Conservation (phyloP, 1,139 yeast genomes). For the Saccharomyces hybrid region DNA sequence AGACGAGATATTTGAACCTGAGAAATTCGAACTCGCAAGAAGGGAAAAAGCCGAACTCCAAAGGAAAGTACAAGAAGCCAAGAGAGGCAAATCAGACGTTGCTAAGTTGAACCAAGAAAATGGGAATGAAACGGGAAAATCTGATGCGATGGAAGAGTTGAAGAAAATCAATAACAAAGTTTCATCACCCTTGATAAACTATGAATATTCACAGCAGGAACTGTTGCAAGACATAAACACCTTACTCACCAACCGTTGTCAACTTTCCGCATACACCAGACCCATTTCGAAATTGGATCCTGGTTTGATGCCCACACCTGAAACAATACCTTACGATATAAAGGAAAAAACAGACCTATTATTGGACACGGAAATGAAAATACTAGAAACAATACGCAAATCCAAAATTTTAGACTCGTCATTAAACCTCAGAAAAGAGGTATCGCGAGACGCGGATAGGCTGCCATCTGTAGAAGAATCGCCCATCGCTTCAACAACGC, state of each 20-base stretch:
- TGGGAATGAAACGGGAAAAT: constrained; percentile 12
- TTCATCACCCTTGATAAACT: not conserved
- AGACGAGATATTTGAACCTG: constrained; percentile 64
- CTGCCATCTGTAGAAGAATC: constrained; percentile 8
- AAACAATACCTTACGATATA: constrained; percentile 3
- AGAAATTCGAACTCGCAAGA: constrained; percentile 51
- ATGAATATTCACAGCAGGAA: constrained; percentile 8
- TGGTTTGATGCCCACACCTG: constrained; percentile 23
- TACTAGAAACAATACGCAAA: constrained; percentile 35
- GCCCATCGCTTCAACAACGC: not conserved
- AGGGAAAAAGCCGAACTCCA: constrained; percentile 42
- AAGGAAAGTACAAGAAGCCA: constrained; percentile 38
- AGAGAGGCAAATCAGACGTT: constrained; percentile 40
- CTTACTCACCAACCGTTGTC: constrained; percentile 12
- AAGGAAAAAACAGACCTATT: constrained; percentile 5
- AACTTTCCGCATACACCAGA: constrained; percentile 40
- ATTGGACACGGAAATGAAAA: constrained; percentile 20
- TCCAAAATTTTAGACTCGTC: constrained; percentile 37
- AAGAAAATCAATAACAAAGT: not conserved
- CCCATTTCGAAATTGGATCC: constrained; percentile 73
- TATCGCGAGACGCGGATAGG: constrained; percentile 17
- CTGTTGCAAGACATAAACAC: constrained; percentile 3
- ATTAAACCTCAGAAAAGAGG: constrained; percentile 39
- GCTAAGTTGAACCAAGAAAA: constrained; percentile 14
- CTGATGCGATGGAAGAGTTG: constrained; percentile 8